phyloP scores from a whole-genome alignment of 305 asterid species.

The Nicotiana rustica region DNA sequence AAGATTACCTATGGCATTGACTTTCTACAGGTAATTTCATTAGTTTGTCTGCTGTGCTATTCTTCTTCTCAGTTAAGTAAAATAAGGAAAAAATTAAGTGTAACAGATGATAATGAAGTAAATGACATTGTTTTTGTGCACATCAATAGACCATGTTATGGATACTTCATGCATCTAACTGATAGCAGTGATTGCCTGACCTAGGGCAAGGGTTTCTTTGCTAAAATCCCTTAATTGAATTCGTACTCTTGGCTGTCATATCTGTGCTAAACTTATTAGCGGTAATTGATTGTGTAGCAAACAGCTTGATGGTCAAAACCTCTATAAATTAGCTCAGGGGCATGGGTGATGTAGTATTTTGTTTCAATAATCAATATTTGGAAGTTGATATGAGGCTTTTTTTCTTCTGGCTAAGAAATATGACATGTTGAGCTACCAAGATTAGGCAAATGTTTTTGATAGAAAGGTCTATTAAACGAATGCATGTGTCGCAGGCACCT shows the following conservation, averaged over 20 bases:
- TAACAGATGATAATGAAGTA: not conserved
- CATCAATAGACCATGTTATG: not conserved
- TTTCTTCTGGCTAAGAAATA: not conserved
- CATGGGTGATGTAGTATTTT: not conserved
- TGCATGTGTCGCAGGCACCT: conserved; percentile 61
- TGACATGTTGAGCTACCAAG: not conserved
- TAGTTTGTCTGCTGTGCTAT: conserved; percentile 26
- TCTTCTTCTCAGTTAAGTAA: conserved; percentile 6
- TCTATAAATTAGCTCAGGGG: not conserved
- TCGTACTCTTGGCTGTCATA: not conserved
- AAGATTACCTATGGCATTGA: conserved; percentile 81
- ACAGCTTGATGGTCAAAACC: conserved; percentile 26
- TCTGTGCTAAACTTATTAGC: not conserved
- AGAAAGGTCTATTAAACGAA: not conserved
- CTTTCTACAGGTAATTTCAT: conserved; percentile 70
- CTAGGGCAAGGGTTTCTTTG: not conserved
- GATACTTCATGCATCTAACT: not conserved
- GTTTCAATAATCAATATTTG: not conserved
- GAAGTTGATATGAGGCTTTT: not conserved
- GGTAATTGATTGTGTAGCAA: conserved; percentile 20
- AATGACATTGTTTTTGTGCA: conserved; percentile 4
- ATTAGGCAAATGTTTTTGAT: conserved; percentile 1
- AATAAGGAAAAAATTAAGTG: conserved; percentile 7
- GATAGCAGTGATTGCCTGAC: conserved; percentile 14
- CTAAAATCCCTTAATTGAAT: not conserved